Conservation (phyloP, 176 grass and related monocot species). For the Ensete ventricosum region DNA sequence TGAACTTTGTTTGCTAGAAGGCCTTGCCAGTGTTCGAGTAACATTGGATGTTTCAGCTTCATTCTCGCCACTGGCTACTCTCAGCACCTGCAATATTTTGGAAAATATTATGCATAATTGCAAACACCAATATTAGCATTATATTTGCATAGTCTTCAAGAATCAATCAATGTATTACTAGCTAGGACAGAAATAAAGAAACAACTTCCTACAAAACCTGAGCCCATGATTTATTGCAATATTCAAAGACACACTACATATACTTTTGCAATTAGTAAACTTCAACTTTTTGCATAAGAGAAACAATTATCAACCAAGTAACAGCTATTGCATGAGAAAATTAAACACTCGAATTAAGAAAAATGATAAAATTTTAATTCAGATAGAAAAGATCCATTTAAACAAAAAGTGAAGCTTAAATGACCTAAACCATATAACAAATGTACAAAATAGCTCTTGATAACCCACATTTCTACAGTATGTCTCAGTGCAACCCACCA, state of each 20-base stretch:
- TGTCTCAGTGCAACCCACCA: neutral
- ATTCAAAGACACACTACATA: too few relatives aligned
- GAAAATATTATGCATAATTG: neutral
- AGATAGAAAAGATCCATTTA: neutral
- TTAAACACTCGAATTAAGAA: neutral
- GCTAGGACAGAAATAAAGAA: neutral
- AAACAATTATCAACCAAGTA: neutral
- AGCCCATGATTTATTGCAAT: too few relatives aligned
- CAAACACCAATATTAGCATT: neutral
- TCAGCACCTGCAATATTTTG: slow-evolving; percentile 52
- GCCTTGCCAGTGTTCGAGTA: slow-evolving; percentile 42
- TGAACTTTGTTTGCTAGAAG: slow-evolving; percentile 38
- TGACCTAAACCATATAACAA: neutral
- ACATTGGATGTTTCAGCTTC: slow-evolving; percentile 40
- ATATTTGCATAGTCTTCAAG: neutral
- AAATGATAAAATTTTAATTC: neutral
- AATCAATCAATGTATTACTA: neutral
- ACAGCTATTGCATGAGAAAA: neutral
- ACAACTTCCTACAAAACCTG: neutral
- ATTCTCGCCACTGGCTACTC: slow-evolving; percentile 62
- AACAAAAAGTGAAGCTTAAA: neutral
- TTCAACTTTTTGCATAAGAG: neutral
- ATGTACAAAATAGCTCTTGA: neutral
- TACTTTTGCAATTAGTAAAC: neutral
- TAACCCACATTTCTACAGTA: neutral